Evolutionary conservation across 441 rosid genomes (phyloP), one percentile per base, ranked within the genome.

Genomic region (Populus trichocarpa): DNA sequence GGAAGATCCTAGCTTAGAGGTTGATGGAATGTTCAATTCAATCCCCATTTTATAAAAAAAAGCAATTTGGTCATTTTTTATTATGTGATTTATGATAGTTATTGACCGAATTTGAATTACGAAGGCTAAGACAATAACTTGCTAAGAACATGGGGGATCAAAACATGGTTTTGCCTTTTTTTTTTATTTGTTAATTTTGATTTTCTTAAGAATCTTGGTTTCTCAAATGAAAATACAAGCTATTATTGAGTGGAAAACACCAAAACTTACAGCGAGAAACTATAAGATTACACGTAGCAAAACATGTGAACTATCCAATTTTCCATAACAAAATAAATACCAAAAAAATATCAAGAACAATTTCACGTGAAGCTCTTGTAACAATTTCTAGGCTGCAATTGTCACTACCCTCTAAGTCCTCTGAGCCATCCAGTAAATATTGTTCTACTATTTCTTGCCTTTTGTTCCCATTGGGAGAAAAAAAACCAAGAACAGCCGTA

Each of bases 331-430:
- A 32, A 67, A 32, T 16, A 46, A 23, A 42, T 32, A 61, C 32
- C 3, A 42, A 66, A 33, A 32, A 23, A 35, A n/a, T 38, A 26
- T n/a, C 70, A 25, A 61, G 35, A 77, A 59, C 69, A 72, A 14
- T 46, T 74, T 53, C 81, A 79, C 87, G 83, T 84, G 85, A 84
- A 69, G 74, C 69, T 16, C 69, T 61, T 30, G 32, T 53, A 64
- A 57, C 57, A 71, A 20, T 32, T 57, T 76, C 50, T 35, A 74
- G 67, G 53, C 40, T 69, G 23, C 25, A 40, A 69, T 28, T 71
- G 74, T 77, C 75, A 61, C 6, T n/a, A 16, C 35, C 28, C 42
- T 30, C 32, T 3, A 30, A 30, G 32, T 30, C 32, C 32, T 30
- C 32, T 30, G 32, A 30, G 32, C 73, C 77, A 69, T 32, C 67